Evolutionary conservation across 2,329 filamentous ascomycete genomes (phyloP).

Genomic region (Epichloe glyceriae): DNA sequence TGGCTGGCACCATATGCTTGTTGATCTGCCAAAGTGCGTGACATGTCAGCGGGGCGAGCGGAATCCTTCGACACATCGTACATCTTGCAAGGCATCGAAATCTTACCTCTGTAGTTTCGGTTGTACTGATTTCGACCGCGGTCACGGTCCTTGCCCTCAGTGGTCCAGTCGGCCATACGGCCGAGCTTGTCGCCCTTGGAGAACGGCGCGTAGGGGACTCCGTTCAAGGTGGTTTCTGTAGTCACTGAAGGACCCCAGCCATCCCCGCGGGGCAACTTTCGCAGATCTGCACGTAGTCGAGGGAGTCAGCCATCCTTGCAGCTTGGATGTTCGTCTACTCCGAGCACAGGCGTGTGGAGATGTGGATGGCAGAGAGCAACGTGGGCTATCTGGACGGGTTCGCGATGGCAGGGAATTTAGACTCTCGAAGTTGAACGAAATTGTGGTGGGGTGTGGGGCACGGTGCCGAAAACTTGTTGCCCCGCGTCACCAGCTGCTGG

Average conservation of each 20-base stretch:
- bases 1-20: constrained; percentile 91
- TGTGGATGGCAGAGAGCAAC: not conserved
- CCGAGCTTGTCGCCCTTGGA: constrained; percentile 98
- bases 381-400: constrained; percentile 7
- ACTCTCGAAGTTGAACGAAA: constrained; percentile 20
- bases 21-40: constrained; percentile 49
- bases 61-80: not conserved
- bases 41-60: not conserved
- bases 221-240: constrained; percentile 77
- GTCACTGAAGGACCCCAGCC: constrained; percentile 81
- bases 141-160: constrained; percentile 76
- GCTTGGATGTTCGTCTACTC: constrained; percentile 1
- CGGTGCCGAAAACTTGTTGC: constrained; percentile 18
- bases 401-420: constrained; percentile 20
- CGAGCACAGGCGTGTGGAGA: not conserved
- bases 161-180: constrained; percentile 97
- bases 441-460: constrained; percentile 30
- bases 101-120: constrained; percentile 78
- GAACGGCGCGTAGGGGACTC: constrained; percentile 94
- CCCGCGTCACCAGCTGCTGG: constrained; percentile 10
- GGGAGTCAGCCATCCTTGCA: constrained; percentile 37
- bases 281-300: constrained; percentile 50
- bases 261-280: constrained; percentile 60
- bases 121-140: constrained; percentile 77
- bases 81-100: not conserved